These are phyloP conservation scores for Hypoxylon sp. DNA, from an alignment of 2,329 filamentous ascomycete genomes.

Conservation along the genomic window DNA sequence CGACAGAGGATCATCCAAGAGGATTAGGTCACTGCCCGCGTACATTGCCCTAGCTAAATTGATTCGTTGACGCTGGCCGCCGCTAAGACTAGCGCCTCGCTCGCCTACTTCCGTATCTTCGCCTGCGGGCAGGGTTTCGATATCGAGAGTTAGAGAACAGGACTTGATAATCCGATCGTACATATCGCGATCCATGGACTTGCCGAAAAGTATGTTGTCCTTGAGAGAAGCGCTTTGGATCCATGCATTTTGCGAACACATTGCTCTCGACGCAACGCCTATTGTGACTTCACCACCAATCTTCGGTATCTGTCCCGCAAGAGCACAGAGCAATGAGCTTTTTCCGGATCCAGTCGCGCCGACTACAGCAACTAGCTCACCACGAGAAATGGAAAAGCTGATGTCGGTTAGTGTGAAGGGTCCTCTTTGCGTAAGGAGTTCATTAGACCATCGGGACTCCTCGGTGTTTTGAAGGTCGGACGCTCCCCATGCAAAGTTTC, in stretches of 20 bases:
- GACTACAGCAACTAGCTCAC: conserved; percentile 84
- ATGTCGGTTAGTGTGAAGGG: conserved; percentile 79
- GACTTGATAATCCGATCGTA: conserved; percentile 83
- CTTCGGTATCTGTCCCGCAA: conserved; percentile 92
- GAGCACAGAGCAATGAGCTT: conserved; percentile 84
- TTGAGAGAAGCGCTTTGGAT: conserved; percentile 89
- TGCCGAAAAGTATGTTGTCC: conserved; percentile 91
- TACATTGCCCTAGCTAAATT: conserved; percentile 87
- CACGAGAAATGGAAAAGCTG: conserved; percentile 74
- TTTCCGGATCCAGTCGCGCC: conserved; percentile 88
- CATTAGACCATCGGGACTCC: not conserved
- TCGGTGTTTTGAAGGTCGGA: conserved; percentile 66
- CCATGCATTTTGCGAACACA: conserved; percentile 95
- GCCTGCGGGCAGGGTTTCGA: conserved; percentile 88
- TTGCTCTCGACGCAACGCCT: conserved; percentile 79
- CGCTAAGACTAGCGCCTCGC: conserved; percentile 90
- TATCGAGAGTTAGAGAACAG: conserved; percentile 84
- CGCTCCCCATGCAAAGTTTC: conserved; percentile 83
- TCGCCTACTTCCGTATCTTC: conserved; percentile 93
- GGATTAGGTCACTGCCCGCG: conserved; percentile 73
- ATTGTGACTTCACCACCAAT: conserved; percentile 79
- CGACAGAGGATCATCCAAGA: conserved; percentile 76
- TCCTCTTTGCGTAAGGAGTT: conserved; percentile 59
- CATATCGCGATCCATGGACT: conserved; percentile 78
- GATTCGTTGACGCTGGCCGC: conserved; percentile 91